These are phyloP conservation scores for Hypsizygus marmoreus DNA, from an alignment of 768 basidiomycete species.

Conservation along the genomic window DNA sequence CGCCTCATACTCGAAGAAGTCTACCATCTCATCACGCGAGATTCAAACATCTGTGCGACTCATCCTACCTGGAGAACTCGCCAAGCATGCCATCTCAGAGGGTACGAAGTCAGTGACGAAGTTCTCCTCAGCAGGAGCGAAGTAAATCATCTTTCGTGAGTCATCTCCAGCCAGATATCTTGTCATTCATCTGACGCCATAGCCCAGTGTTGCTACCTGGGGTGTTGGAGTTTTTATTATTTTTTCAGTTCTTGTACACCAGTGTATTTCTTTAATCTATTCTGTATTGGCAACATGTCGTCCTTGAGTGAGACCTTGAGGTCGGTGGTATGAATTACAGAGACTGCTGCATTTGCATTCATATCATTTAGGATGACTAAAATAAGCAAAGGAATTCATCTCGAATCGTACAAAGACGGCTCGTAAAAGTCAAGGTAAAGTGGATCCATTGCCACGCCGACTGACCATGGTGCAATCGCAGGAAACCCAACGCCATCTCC, in stretches of 20 bases:
- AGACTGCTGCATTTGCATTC: too few species aligned
- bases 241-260: conserved; percentile 31
- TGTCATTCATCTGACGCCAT: neutral
- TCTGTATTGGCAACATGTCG: conserved; percentile 13
- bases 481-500: conserved; percentile 28
- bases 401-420: neutral
- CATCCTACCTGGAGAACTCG: conserved; percentile 94
- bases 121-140: conserved; percentile 74
- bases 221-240: conserved; percentile 12
- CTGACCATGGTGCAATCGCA: conserved; percentile 24
- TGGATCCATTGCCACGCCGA: conserved; percentile 11
- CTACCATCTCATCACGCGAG: conserved; percentile 97
- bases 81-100: conserved; percentile 93
- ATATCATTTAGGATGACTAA: neutral
- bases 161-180: neutral
- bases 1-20: conserved; percentile 97
- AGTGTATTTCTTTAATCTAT: conserved; percentile 35
- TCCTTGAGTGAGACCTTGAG: neutral
- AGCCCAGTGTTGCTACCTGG: neutral
- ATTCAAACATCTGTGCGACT: conserved; percentile 97
- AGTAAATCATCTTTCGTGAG: conserved; percentile 40
- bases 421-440: conserved; percentile 4
- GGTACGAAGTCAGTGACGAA: conserved; percentile 94
- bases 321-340: neutral
- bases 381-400: neutral